Base-by-base conservation (phyloP, 2,329 filamentous ascomycete genomes). In the Pestalotiopsis sp. region DNA sequence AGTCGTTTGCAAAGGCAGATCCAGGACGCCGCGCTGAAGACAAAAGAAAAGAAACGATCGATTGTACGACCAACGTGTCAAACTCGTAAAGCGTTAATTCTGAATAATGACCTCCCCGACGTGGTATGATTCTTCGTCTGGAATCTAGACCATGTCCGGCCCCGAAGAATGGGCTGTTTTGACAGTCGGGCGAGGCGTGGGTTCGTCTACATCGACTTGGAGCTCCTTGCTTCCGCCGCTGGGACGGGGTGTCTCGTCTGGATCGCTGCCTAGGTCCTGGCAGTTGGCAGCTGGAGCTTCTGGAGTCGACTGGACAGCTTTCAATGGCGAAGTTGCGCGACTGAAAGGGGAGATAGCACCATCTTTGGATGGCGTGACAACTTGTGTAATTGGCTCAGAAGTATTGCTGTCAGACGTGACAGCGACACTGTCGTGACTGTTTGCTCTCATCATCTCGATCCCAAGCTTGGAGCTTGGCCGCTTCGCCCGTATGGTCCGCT, bases 391-490 rank as follows among this genome's bases (percentile, higher is more conserved):
- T n/a, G 84, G 82, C 71, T 87, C 86, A 1, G 83, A 78, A 14
- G 83, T 83, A 36, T 36, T 36, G 72, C 81, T 84, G 61, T 88
- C 87, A 2, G 86, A 85, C 12, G 81, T 80, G 13, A 86, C 66
- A 1, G 84, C 84, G 67, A 93, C 88, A 76, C 95, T 97, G 63
- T 97, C 95, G 74, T 95, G 92, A 76, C 94, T 97, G 79, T 97
- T 97, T 23, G 95, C 97, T 62, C 95, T 90, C 93, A 98, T 95
- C 95, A 98, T 98, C 80, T 98, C 95, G 64, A 94, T 96, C 1
- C 94, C 94, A 1, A 98, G 87, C 80, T 97, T 98, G 0, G 94
- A 97, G 66, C 92, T 93, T 13, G 92, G 91, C 27, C 93, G 86
- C 49, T 90, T 90, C 69, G 82, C 83, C 49, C 87, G 84, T 56